Evolutionary conservation across 1,139 yeast genomes (phyloP), one percentile per base, ranked within the genome.

Genomic region (Insectozyma bohioensis): DNA sequence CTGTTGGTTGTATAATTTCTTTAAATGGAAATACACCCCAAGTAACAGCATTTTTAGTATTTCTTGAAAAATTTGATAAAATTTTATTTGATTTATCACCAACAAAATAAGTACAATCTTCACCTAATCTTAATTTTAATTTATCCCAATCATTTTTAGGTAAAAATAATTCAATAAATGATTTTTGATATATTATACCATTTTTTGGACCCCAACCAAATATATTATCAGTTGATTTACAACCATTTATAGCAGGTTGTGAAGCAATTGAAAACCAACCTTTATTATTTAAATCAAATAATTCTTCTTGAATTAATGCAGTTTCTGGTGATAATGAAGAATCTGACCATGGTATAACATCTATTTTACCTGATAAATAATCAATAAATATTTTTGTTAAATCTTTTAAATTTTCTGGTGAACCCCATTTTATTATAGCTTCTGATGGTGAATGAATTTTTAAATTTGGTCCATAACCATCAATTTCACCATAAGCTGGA

Each of bases 161-260:
- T 26, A 88, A 67, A 45, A 90, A 67, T 40, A 90, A 75, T 57
- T 90, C 98, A 35, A 92, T 66, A 57, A 88, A 90, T 45, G 95
- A 88, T 58, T 90, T 90, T 58, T 90, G 97, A 60, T 85, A 90
- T 30, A 92, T 92, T 47, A 80, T 78, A 8, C 97, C 97, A 54
- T 85, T 78, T 31, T 70, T 60, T 25, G 98, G 98, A 17, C 98
- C 98, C 98, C 98, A 92, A 2, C 99, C 99, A 56, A 90, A 84
- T 29, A 90, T 84, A 44, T 80, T 81, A 60, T 92, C 97, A 5
- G 77, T 69, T 8, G 95, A 85, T 26, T 71, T 72, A 28, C 82
- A 72, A 21, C 87, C 85, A 49, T 86, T 85, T 2, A 85, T 78
- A 0, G 97, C 94, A 1, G 99, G 99, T 59, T 92, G 99, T 0